These are phyloP conservation scores for Paraurostyla sp. DNA, from an alignment of 73 alveolate genomes.

Conservation along the genomic window DNA sequence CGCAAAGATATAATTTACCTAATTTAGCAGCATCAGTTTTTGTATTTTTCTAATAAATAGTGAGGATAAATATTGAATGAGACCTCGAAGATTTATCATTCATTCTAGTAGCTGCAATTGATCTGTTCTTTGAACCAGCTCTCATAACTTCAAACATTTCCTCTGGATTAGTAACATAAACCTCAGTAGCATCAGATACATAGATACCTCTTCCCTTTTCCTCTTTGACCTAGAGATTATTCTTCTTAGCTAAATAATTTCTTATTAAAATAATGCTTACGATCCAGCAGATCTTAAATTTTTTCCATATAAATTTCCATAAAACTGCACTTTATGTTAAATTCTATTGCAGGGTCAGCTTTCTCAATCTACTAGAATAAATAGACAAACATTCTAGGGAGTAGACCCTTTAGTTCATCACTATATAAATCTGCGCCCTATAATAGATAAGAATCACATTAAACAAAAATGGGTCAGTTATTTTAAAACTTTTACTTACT, in stretches of 20 bases:
- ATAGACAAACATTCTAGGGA: conserved; percentile 93
- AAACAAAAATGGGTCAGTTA: neutral
- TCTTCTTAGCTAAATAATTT: conserved; percentile 74
- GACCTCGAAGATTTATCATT: conserved; percentile 95
- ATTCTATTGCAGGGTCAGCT: conserved; percentile 83
- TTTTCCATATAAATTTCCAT: conserved; percentile 95
- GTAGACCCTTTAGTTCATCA: conserved; percentile 83
- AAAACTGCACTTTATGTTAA: conserved; percentile 87
- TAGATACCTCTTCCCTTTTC: conserved; percentile 96
- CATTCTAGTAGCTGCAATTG: conserved; percentile 98
- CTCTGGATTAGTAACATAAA: conserved; percentile 87
- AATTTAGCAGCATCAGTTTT: conserved; percentile 91
- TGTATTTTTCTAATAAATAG: conserved; percentile 90
- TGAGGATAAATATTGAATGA: conserved; percentile 92
- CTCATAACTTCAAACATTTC: conserved; percentile 96
- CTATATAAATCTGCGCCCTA: conserved; percentile 87
- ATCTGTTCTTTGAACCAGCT: conserved; percentile 94
- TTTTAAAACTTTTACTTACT: conserved; percentile 61
- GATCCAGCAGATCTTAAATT: conserved; percentile 91
- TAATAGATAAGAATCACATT: too few species aligned
- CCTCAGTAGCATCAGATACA: conserved; percentile 96
- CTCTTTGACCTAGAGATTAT: conserved; percentile 90
- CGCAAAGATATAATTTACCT: conserved; percentile 95
- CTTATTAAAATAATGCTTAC: conserved; percentile 6
- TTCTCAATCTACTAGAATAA: conserved; percentile 80